Base-by-base conservation (phyloP, 2,329 filamentous ascomycete species). In the Zasmidium citrigriseum region DNA sequence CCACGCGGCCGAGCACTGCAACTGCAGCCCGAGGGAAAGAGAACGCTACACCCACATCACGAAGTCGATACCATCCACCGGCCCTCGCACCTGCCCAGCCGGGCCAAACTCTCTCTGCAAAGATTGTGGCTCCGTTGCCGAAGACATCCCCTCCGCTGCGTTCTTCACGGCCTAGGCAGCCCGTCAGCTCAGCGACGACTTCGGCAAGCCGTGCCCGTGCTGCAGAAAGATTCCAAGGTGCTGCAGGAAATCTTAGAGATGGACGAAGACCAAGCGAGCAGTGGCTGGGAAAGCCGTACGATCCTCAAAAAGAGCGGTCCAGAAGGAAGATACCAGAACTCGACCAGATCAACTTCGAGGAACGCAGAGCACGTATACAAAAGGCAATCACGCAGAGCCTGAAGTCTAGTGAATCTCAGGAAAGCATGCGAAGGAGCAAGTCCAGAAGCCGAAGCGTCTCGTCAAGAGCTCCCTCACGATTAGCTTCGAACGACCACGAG, bases 371-470 rank as follows among this genome's bases (percentile, higher is more conserved):
- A 70, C 86, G 87, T 60, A 96, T 96, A 67, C 89, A 93, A 66
- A 85, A 91, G 57, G 91, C 91, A 14, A 93, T 96, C 73, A 93
- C 86, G 66, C 90, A 89, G 71, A 91, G 89, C n/a, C 86, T 95
- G 49, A 84, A 88, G 62, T 89, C 91, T 69, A 89, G 67, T 70
- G 59, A 64, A 47, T 68, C 76, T 55, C 68, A 73, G 63, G 87
- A 90, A 25, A 65, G 58, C 52, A 46, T 69, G 61, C 51, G 49
- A 48, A 59, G 61, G 46, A 66, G 60, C 53, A 58, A 54, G 23
- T 67, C 67, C 16, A 49, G 65, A 44, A 66, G 63, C 58, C 54
- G 63, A 46, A 62, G 61, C 50, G 54, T 54, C 38, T 54, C 58
- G 21, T 64, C 59, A 4, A 52, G 63, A 54, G 48, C 41, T 29